Evolutionary conservation across 768 basidiomycete species (phyloP).

Genomic region (Austroboletus eburneus): DNA sequence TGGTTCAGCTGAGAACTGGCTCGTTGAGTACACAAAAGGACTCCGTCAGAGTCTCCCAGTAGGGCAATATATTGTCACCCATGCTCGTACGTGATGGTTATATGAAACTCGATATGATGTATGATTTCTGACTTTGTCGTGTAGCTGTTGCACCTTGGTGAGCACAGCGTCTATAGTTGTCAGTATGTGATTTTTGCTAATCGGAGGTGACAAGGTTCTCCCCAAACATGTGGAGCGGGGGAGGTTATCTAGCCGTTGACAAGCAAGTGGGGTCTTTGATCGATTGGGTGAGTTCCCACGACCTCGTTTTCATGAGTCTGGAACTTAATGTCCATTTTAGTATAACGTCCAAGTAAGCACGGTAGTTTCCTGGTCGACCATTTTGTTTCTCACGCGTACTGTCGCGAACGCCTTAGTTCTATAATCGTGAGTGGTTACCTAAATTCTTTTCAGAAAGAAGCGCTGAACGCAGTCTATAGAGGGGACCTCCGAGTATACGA

Average conservation of each 20-base stretch:
- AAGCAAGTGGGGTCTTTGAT: conserved; percentile 39
- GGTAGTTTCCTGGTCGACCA: background rate
- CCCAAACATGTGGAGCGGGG: conserved; percentile 15
- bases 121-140: background rate
- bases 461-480: conserved; percentile 20
- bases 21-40: conserved; percentile 28
- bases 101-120: background rate
- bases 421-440: conserved; percentile 20
- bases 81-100: conserved; percentile 28
- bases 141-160: conserved; percentile 20
- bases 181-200: background rate
- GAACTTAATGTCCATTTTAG: background rate
- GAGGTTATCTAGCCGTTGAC: conserved; percentile 36
- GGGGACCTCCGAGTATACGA: conserved; percentile 36
- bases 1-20: conserved; percentile 38
- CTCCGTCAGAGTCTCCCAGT: conserved; percentile 31
- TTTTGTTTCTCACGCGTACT: background rate
- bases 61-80: conserved; percentile 32
- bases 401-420: conserved; percentile 14
- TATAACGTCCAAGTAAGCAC: conserved; percentile 37
- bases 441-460: background rate
- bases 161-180: background rate
- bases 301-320: no score
- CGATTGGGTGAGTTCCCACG: conserved; percentile 35
- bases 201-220: conserved; percentile 14